Base-by-base conservation (phyloP, 2,329 filamentous ascomycete species). In the Xylariales sp. region DNA sequence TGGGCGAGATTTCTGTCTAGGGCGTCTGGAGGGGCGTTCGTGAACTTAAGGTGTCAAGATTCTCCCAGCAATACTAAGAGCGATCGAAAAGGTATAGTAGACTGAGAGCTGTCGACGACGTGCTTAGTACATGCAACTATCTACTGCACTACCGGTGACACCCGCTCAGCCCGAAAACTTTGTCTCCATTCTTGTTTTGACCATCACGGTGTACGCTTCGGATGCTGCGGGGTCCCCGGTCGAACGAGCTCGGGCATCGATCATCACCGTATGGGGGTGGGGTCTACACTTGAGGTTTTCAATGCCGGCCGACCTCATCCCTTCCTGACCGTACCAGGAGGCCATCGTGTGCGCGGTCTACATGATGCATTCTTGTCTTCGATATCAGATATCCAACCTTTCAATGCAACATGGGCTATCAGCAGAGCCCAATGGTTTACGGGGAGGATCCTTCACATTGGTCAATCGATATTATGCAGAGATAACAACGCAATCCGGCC, bases 371-470 rank as follows among this genome's bases (percentile, higher is more conserved):
- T 38, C 28, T 33, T 10, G 14, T 19, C 15, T 16, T 15, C 15
- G 15, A 33, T 33, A 9, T 19, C 31, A 15, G 15, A 27, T 10
- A 11, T n/a, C 11, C n/a, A 38, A 21, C 28, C 22, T 24, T 27
- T 24, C 15, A 27, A 38, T 7, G 14, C 15, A 24, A 22, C 22
- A 38, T 27, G 22, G 28, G 25, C 22, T n/a, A 21, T 21, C 35
- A 24, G 35, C 35, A 38, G 10, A 21, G 25, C 22, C 21, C 22
- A 9, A 18, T 12, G 12, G 11, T 14, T 12, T 11, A 14, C 31
- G 11, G 15, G 31, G 35, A 24, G 35, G 28, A 38, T 21, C 21
- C 20, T 15, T 24, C 35, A 38, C 22, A 38, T 38, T 38, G 35
- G 35, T 38, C 35, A 38, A 18, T 14, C 8, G 16, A 7, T 15